Conservation (phyloP, 805 yeast genomes). For the Babjeviella inositovora region DNA sequence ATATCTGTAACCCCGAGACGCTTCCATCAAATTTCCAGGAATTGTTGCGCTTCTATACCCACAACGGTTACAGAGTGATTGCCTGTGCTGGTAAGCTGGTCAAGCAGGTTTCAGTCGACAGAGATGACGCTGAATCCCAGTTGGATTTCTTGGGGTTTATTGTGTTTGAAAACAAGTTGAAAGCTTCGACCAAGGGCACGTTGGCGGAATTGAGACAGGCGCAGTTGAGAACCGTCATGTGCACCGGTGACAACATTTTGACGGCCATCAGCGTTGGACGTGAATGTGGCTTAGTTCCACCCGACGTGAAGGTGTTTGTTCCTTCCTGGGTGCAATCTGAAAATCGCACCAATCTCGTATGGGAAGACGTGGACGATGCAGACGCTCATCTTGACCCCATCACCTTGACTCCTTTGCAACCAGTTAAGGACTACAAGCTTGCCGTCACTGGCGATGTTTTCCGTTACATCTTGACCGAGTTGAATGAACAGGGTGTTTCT, state of each 20-base stretch:
- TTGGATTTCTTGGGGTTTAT: constrained; percentile 77
- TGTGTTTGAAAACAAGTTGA: constrained; percentile 82
- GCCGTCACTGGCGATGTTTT: constrained; percentile 93
- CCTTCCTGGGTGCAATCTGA: too few species aligned
- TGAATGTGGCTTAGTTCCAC: constrained; percentile 56
- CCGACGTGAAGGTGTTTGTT: constrained; percentile 31
- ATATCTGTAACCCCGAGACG: constrained; percentile 54
- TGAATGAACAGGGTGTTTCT: constrained; percentile 19
- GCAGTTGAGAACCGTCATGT: constrained; percentile 74
- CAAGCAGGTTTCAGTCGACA: constrained; percentile 12
- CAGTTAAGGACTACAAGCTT: constrained; percentile 32
- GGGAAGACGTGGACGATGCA: constrained; percentile 58
- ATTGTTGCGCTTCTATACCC: constrained; percentile 72
- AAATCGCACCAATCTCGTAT: constrained; percentile 25
- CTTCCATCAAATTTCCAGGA: constrained; percentile 67
- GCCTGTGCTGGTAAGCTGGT: constrained; percentile 69
- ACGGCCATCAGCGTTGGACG: constrained; percentile 90
- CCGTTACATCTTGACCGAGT: constrained; percentile 50
- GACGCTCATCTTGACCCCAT: constrained; percentile 40
- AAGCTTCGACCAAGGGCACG: constrained; percentile 47
- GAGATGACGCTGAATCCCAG: constrained; percentile 56
- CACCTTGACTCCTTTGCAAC: constrained; percentile 34
- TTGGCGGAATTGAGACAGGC: constrained; percentile 49
- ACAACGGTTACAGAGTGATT: constrained; percentile 86
- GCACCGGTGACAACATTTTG: constrained; percentile 92